phyloP scores from a whole-genome alignment of 2,329 filamentous ascomycete species.

The Botrytis hyacinthi region DNA sequence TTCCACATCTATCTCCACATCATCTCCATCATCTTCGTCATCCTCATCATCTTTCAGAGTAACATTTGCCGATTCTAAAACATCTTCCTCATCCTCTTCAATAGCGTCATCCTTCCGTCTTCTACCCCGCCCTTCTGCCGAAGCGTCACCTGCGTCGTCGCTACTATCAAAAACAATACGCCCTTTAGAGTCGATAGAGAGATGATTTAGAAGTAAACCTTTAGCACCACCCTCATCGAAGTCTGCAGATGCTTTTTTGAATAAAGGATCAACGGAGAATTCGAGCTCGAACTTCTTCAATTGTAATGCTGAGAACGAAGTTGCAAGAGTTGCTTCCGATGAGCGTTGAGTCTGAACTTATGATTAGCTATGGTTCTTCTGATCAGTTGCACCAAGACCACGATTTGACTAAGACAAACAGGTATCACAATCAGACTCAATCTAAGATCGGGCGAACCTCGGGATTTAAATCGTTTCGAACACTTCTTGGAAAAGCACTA shows the following conservation, averaged over 20 bases:
- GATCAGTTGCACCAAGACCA: background rate
- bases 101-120: slow-evolving; percentile 61
- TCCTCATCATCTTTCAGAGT: slow-evolving; percentile 45
- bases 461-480: background rate
- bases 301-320: slow-evolving; percentile 82
- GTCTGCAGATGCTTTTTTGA: slow-evolving; percentile 97
- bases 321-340: slow-evolving; percentile 88
- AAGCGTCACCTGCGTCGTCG: slow-evolving; percentile 68
- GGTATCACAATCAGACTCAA: background rate
- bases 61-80: slow-evolving; percentile 40
- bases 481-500: background rate
- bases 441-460: background rate
- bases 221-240: slow-evolving; percentile 98
- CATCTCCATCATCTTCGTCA: slow-evolving; percentile 49
- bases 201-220: slow-evolving; percentile 87
- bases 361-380: background rate
- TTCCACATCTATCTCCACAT: slow-evolving; percentile 75
- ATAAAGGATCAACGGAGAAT: slow-evolving; percentile 94
- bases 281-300: slow-evolving; percentile 98
- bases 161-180: slow-evolving; percentile 98
- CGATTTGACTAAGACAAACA: background rate
- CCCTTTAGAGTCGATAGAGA: slow-evolving; percentile 90
- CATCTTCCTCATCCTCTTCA: slow-evolving; percentile 47
- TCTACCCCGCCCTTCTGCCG: slow-evolving; percentile 39
- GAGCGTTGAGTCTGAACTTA: slow-evolving; percentile 61